Evolutionary conservation across 1,139 yeast genomes (phyloP).

Genomic region (Blastobotrys illinoisensis): DNA sequence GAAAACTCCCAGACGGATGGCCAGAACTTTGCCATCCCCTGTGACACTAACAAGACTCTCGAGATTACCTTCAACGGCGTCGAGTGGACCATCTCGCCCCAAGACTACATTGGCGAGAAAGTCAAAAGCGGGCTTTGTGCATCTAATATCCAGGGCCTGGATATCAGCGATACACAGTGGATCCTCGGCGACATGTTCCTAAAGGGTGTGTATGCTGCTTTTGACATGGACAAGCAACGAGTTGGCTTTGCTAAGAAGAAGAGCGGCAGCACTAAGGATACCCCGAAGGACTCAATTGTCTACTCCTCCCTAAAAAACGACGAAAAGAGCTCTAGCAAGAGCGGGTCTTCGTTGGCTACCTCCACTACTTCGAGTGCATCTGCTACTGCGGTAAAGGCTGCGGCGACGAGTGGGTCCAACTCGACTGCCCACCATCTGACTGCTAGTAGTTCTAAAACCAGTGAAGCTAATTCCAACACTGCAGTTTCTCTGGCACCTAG

Average conservation of each 20-base stretch:
- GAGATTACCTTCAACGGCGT: constrained; percentile 40
- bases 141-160: constrained; percentile 57
- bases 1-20: constrained; percentile 48
- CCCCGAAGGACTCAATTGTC: constrained; percentile 22
- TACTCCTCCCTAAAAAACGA: constrained; percentile 4
- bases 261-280: constrained; percentile 18
- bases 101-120: constrained; percentile 45
- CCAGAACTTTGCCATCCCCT: constrained; percentile 56
- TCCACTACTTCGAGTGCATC: not conserved
- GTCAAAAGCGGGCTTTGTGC: constrained; percentile 47
- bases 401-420: not conserved
- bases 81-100: constrained; percentile 43
- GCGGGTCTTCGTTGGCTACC: not conserved
- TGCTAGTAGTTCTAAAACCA: not conserved
- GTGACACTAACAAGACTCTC: constrained; percentile 43
- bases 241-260: constrained; percentile 48
- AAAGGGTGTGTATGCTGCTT: constrained; percentile 52
- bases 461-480: not conserved
- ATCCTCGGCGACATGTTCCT: constrained; percentile 59
- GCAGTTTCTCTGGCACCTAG: not conserved
- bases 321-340: not conserved
- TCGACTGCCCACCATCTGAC: not conserved
- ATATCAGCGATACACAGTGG: constrained; percentile 32
- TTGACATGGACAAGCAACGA: constrained; percentile 45
- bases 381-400: not conserved